phyloP scores from a whole-genome alignment of 108 stramenopile species.

The Cylindrotheca fusiformis region DNA sequence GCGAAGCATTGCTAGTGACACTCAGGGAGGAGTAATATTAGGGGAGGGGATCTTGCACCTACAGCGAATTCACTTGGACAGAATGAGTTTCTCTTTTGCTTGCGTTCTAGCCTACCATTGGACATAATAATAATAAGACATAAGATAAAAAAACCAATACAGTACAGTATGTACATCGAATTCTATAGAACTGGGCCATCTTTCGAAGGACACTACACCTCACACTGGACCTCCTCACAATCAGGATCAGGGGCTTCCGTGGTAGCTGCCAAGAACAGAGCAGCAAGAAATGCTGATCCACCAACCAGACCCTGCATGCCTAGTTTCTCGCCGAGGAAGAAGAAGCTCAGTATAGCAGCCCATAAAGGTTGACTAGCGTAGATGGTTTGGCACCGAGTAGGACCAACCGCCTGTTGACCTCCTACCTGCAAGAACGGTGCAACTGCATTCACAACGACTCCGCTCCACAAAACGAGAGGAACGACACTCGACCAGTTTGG shows the following conservation, averaged over 20 bases:
- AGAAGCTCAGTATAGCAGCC: constrained; percentile 63
- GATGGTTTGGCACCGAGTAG: constrained; percentile 66
- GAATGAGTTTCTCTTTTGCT: too few species aligned
- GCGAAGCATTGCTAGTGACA: too few species aligned
- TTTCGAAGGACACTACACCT: not conserved
- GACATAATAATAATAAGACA: too few species aligned
- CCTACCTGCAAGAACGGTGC: constrained; percentile 76
- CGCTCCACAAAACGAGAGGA: constrained; percentile 55
- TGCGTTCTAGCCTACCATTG: too few species aligned
- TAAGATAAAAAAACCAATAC: too few species aligned
- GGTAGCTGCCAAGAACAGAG: constrained; percentile 70
- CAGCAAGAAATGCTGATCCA: constrained; percentile 53
- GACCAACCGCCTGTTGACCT: constrained; percentile 72
- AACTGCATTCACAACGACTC: constrained; percentile 70
- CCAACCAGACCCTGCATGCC: constrained; percentile 58
- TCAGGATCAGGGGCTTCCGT: constrained; percentile 19
- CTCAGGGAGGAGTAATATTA: too few species aligned
- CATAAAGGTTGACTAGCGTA: constrained; percentile 80
- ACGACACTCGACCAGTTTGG: constrained; percentile 27
- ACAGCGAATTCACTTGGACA: too few species aligned
- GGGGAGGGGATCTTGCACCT: too few species aligned
- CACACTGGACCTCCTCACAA: not conserved
- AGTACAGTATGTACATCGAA: not conserved
- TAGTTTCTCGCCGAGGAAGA: constrained; percentile 56
- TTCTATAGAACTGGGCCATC: too few species aligned